Conservation (phyloP, 73 alveolate genomes). For the Tetrahymena borealis region DNA sequence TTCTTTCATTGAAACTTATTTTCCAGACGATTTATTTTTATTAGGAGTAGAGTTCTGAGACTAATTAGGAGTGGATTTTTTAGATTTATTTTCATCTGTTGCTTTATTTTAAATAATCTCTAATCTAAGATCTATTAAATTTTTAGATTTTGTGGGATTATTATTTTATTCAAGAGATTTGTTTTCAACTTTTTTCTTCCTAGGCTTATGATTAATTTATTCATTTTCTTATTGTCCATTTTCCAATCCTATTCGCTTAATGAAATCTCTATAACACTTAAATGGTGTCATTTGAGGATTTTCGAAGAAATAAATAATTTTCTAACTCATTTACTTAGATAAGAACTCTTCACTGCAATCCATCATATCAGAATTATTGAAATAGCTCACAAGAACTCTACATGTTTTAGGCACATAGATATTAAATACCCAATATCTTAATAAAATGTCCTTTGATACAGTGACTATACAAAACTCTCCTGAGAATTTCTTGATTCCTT, state of each 20-base stretch:
- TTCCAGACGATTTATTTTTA: no score
- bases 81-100: no score
- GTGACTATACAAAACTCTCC: neutral
- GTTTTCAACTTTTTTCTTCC: neutral
- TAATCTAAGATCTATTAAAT: no score
- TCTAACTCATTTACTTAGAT: neutral
- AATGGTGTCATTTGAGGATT: neutral
- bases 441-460: neutral
- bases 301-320: neutral
- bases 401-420: neutral
- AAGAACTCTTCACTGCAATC: neutral
- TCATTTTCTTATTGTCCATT: neutral
- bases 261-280: neutral
- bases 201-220: neutral
- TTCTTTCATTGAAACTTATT: no score
- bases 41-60: no score
- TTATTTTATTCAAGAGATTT: no score
- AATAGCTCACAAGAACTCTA: neutral
- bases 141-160: no score
- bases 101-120: no score
- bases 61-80: no score
- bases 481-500: neutral
- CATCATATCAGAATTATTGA: neutral
- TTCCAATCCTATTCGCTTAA: neutral
- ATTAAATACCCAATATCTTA: neutral